phyloP scores from a whole-genome alignment of 768 basidiomycete species.

The Tylopilus sp. region DNA sequence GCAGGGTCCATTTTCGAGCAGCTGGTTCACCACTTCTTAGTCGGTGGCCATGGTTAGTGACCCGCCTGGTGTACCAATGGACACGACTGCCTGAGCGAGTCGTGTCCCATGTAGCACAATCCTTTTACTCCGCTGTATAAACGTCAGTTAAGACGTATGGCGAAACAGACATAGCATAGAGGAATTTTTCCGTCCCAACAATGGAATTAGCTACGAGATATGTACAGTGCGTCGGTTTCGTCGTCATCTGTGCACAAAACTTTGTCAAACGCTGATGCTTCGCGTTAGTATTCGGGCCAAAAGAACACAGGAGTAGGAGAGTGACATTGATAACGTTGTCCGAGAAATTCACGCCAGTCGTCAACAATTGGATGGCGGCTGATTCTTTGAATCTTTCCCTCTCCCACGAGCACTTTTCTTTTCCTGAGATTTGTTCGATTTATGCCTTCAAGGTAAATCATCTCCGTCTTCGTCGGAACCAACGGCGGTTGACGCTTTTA shows the following conservation, averaged over 20 bases:
- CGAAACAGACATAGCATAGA: slow-evolving; percentile 65
- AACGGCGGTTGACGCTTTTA: neutral
- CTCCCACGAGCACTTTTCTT: slow-evolving; percentile 10
- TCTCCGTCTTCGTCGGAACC: slow-evolving; percentile 6
- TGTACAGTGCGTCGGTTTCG: slow-evolving; percentile 65
- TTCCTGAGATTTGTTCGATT: neutral
- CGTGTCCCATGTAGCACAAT: too few relatives aligned
- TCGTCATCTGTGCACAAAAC: slow-evolving; percentile 64
- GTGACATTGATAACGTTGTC: slow-evolving; percentile 62
- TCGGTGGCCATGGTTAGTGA: too few relatives aligned
- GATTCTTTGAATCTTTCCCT: slow-evolving; percentile 2
- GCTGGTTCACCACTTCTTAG: too few relatives aligned
- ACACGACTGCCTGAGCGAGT: too few relatives aligned
- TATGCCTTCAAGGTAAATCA: slow-evolving; percentile 1
- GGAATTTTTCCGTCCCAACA: slow-evolving; percentile 84
- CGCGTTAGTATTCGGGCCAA: neutral
- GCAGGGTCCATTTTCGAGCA: too few relatives aligned
- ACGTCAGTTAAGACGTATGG: slow-evolving; percentile 62
- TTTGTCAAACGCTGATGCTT: slow-evolving; percentile 50
- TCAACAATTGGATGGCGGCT: slow-evolving; percentile 49
- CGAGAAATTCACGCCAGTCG: slow-evolving; percentile 59
- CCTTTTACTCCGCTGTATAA: too few relatives aligned
- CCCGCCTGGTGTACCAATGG: too few relatives aligned
- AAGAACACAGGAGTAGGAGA: neutral
- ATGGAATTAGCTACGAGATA: slow-evolving; percentile 71